Conservation (phyloP, 1,284 basidiomycete species). For the Sphaerobolus stellatus region DNA sequence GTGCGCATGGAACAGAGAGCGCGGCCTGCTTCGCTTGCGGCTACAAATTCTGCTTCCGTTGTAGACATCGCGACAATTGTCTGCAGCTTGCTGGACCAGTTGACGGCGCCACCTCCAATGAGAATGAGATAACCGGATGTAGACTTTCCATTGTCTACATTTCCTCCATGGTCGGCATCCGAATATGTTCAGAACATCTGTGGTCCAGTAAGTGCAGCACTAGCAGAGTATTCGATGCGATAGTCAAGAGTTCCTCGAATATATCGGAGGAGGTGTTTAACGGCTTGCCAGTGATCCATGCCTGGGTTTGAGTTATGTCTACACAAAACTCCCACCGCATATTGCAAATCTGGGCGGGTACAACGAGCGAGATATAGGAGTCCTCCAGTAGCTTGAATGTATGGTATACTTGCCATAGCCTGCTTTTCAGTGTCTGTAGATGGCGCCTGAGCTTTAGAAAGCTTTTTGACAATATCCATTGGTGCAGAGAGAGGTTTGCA, state of each 20-base stretch:
- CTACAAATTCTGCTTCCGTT: constrained; percentile 44
- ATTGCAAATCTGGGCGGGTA: constrained; percentile 39
- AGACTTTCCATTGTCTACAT: constrained; percentile 24
- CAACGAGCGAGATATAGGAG: constrained; percentile 34
- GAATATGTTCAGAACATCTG: constrained; percentile 13
- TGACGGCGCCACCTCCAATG: constrained; percentile 32
- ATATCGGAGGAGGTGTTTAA: constrained; percentile 35
- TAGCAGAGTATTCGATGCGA: constrained; percentile 20
- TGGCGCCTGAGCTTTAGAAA: constrained; percentile 19
- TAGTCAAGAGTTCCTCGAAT: constrained; percentile 27
- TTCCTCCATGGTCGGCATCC: constrained; percentile 29
- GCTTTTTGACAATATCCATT: constrained; percentile 24
- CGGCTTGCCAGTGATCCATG: constrained; percentile 30
- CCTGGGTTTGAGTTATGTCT: constrained; percentile 33
- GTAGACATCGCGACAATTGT: constrained; percentile 38
- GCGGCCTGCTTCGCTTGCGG: constrained; percentile 29
- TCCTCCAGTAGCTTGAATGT: constrained; percentile 30
- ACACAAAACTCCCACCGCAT: constrained; percentile 29
- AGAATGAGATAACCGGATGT: constrained; percentile 27
- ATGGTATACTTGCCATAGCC: constrained; percentile 30
- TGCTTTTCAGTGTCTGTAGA: constrained; percentile 18
- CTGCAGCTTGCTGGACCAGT: constrained; percentile 41
- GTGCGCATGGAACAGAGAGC: constrained; percentile 40
- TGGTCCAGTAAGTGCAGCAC: constrained; percentile 10
- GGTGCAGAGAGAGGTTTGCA: constrained; percentile 31